Evolutionary conservation across 192 early-diverging fungal species (phyloP).

Genomic region (Chytriomyces sp.): DNA sequence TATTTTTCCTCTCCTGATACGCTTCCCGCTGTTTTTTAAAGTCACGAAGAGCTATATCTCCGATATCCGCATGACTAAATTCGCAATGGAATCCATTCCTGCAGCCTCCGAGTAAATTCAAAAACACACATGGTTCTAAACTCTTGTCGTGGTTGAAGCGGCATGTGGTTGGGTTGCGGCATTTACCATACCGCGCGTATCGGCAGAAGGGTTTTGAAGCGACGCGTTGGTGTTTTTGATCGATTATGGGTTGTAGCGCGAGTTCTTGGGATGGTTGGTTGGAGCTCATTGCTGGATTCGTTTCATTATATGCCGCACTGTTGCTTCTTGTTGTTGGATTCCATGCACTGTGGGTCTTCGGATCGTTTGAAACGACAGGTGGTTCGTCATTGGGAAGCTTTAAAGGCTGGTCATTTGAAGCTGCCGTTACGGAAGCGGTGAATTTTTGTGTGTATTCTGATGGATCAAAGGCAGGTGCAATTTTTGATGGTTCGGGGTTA

Average conservation of each 20-base stretch:
- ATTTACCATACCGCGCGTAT: neutral
- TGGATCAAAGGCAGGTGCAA: no score
- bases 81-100: neutral
- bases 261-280: neutral
- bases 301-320: neutral
- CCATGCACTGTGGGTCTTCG: neutral
- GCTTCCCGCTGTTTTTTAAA: neutral
- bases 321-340: neutral
- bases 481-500: no score
- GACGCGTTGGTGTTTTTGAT: neutral
- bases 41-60: neutral
- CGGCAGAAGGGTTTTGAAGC: neutral
- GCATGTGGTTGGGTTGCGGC: neutral
- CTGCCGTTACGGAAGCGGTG: no score
- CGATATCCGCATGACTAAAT: constrained; percentile 6
- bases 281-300: neutral
- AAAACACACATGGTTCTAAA: constrained; percentile 2
- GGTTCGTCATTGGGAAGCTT: neutral
- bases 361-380: neutral
- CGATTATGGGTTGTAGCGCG: neutral
- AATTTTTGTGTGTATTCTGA: no score
- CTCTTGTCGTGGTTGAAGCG: constrained; percentile 20
- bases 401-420: no score
- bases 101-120: constrained; percentile 1
- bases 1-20: neutral